phyloP scores from a whole-genome alignment of 768 basidiomycete genomes.

The Solioccasus polychromus region DNA sequence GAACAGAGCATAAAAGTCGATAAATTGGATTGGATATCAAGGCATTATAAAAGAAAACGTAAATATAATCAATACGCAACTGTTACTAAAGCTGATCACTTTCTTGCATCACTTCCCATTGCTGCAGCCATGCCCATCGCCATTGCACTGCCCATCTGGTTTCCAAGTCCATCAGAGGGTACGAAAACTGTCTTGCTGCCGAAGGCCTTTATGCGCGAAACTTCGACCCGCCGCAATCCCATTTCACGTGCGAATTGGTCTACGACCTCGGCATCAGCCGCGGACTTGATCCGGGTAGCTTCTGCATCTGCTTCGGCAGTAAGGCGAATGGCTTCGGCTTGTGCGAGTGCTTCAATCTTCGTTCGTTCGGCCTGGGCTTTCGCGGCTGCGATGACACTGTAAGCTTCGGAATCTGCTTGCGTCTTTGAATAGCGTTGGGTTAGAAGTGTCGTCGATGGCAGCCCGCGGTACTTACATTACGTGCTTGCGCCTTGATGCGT shows the following conservation, averaged over 20 bases:
- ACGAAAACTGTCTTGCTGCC: constrained; percentile 70
- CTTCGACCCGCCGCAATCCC: constrained; percentile 65
- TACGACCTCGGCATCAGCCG: constrained; percentile 57
- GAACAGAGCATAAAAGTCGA: constrained; percentile 7
- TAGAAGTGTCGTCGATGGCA: neutral
- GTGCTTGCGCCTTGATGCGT: constrained; percentile 67
- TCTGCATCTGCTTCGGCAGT: constrained; percentile 73
- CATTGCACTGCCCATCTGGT: constrained; percentile 60
- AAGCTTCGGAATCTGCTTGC: constrained; percentile 74
- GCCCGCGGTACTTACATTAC: constrained; percentile 35
- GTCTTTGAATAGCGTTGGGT: constrained; percentile 37
- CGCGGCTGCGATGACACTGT: constrained; percentile 68
- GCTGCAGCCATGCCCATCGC: constrained; percentile 69
- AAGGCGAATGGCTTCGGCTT: constrained; percentile 74
- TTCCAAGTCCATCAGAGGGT: constrained; percentile 57
- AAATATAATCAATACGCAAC: too few relatives aligned
- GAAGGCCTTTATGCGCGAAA: constrained; percentile 59
- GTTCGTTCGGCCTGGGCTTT: constrained; percentile 66
- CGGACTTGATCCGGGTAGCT: constrained; percentile 60
- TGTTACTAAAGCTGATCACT: too few relatives aligned
- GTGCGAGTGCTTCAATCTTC: constrained; percentile 71
- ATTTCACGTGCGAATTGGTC: constrained; percentile 76
- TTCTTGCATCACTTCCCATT: constrained; percentile 41
- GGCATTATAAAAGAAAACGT: too few relatives aligned
- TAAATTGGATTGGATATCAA: too few relatives aligned